Percentiles rank a stretch among this genome's conserved stretches.
Conservation (phyloP, 257 asterid genomes). For the Lantana camara region DNA sequence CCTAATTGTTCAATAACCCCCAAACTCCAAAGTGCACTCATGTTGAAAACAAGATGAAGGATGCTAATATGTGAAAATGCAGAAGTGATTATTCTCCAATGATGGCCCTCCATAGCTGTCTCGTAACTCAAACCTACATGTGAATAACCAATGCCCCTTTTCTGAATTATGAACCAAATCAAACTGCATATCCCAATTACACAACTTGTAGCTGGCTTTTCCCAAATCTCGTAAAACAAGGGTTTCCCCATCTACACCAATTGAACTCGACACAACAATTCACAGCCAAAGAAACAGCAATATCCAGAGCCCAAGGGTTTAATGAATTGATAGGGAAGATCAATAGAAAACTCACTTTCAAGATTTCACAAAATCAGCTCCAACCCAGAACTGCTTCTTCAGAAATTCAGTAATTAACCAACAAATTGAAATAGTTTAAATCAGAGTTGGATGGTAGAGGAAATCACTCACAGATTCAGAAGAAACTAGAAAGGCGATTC, state of each 20-base stretch:
- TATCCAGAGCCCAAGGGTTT: constrained; percentile 23
- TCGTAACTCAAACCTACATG: constrained; percentile 93
- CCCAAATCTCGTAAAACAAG: constrained; percentile 72
- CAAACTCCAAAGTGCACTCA: constrained; percentile 97
- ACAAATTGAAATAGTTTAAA: not conserved
- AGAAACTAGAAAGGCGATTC: constrained; percentile 4
- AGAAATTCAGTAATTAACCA: constrained; percentile 15
- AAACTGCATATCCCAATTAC: constrained; percentile 72
- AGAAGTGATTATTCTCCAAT: constrained; percentile 91
- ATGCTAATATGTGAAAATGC: constrained; percentile 94
- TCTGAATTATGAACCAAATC: constrained; percentile 89
- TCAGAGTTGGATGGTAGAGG: constrained; percentile 11
- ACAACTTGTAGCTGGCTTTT: constrained; percentile 94
- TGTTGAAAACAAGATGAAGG: constrained; percentile 86
- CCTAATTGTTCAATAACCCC: constrained; percentile 76
- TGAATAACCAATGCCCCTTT: constrained; percentile 79
- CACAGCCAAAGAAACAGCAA: constrained; percentile 17
- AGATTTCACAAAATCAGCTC: constrained; percentile 14
- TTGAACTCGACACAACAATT: constrained; percentile 14
- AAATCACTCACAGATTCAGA: constrained; percentile 20
- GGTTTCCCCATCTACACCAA: constrained; percentile 83
- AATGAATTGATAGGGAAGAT: constrained; percentile 24
- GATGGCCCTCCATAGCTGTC: constrained; percentile 77
- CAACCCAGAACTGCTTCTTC: constrained; percentile 17
- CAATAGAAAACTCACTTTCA: constrained; percentile 17